These are phyloP conservation scores for Diatrype stigma DNA, from an alignment of 2,329 filamentous ascomycete species.

Conservation along the genomic window DNA sequence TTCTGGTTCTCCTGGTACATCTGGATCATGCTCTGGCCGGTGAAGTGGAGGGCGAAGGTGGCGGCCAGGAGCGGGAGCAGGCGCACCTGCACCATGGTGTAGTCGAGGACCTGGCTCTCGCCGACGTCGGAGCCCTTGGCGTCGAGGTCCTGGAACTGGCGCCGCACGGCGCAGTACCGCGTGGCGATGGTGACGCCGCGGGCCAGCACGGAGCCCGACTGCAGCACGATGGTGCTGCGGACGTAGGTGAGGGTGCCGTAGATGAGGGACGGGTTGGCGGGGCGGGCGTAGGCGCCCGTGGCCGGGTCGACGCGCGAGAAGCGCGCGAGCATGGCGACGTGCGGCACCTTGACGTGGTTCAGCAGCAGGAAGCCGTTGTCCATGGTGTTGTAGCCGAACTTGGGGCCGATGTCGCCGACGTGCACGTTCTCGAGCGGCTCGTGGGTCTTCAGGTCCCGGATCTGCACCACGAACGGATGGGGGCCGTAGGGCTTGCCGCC, in stretches of 20 bases:
- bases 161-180: conserved; percentile 67
- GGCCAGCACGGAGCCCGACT: conserved; percentile 67
- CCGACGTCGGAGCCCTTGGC: conserved; percentile 50
- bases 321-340: conserved; percentile 68
- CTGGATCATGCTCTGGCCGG: conserved; percentile 70
- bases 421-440: conserved; percentile 65
- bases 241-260: conserved; percentile 77
- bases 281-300: conserved; percentile 64
- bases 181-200: conserved; percentile 75
- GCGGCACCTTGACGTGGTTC: conserved; percentile 71
- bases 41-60: conserved; percentile 76
- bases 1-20: conserved; percentile 70
- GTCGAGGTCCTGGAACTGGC: conserved; percentile 76
- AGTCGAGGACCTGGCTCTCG: conserved; percentile 75
- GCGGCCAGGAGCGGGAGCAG: conserved; percentile 68
- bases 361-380: conserved; percentile 78
- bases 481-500: conserved; percentile 66
- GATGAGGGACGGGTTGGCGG: conserved; percentile 61
- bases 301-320: conserved; percentile 66
- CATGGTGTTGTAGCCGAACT: conserved; percentile 77
- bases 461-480: conserved; percentile 74
- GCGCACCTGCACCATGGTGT: conserved; percentile 75
- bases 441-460: conserved; percentile 67
- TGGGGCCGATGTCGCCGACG: conserved; percentile 77
- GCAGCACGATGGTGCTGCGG: conserved; percentile 68